Conservation (phyloP, 345 rosid species). For the Acer negundo region DNA sequence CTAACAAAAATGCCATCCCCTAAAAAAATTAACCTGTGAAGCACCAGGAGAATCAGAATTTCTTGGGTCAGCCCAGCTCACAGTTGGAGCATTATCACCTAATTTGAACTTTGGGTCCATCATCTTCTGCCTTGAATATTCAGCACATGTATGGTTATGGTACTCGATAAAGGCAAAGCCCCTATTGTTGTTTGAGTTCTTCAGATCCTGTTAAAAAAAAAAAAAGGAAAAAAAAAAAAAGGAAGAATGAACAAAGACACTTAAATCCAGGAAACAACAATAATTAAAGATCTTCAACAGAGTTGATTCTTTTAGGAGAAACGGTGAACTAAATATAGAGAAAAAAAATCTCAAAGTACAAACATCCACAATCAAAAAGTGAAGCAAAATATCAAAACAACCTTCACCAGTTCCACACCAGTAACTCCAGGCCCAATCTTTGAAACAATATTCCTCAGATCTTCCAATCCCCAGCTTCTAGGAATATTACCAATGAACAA, state of each 20-base stretch:
- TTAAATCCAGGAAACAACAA: background rate
- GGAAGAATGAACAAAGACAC: constrained; percentile 5
- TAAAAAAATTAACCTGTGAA: constrained; percentile 48
- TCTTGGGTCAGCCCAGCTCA: constrained; percentile 81
- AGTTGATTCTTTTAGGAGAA: background rate
- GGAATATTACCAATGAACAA: constrained; percentile 73
- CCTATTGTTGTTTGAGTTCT: constrained; percentile 53
- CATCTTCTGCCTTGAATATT: constrained; percentile 75
- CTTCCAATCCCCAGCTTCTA: constrained; percentile 58
- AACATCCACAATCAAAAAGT: background rate
- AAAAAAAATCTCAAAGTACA: background rate
- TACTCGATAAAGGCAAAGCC: constrained; percentile 78
- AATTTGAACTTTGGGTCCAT: constrained; percentile 58
- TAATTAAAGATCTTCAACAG: background rate
- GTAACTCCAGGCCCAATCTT: constrained; percentile 71
- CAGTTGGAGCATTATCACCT: constrained; percentile 59
- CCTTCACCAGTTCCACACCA: constrained; percentile 63
- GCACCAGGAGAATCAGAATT: constrained; percentile 53
- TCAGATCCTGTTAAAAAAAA: constrained; percentile 46
- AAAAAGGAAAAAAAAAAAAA: constrained; percentile 8
- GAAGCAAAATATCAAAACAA: constrained; percentile 25
- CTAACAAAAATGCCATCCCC: background rate
- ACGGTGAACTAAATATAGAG: background rate
- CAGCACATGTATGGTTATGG: constrained; percentile 69
- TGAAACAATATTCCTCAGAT: constrained; percentile 49